Evolutionary conservation across 2,329 filamentous ascomycete genomes (phyloP), one percentile per base, ranked within the genome.

Genomic region (Monilinia laxa): DNA sequence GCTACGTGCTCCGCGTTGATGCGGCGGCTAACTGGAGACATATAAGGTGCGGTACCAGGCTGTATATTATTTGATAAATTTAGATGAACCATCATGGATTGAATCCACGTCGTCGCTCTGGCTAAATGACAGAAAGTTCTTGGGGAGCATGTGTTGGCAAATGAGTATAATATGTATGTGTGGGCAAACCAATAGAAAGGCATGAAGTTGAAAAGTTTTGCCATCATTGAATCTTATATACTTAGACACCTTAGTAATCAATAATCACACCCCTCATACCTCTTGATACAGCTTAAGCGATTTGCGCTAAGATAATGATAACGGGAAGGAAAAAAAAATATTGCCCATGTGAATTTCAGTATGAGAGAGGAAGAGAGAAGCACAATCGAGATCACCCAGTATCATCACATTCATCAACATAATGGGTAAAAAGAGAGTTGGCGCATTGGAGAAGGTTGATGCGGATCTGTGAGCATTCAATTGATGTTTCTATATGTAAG

Each of bases 401-500:
- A 16, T 31, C 25, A n/a, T 25, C 20, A 12, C n/a, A n/a, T 31
- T 35, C 12, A 66, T 62, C 58, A 31, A 67, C 71, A 71, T 64
- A 68, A 95, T 92, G 87, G 91, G 87, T 68, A 97, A 97, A 81
- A 86, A 93, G 78, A 96, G 95, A 81, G 85, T 97, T 68, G 92
- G 91, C 66, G 93, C 93, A 69, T 87, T 97, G 79, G 93, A 97
- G 81, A 97, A 97, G 84, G 88, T 97, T 73, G 93, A 97, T 77
- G 93, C 93, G 45, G 92, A 96, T 79, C 82, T 96, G 85, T 90
- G 78, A 70, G 86, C 76, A 23, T 60, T 63, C 47, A 62, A 69
- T 73, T 52, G 68, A 66, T 63, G 58, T 68, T 63, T 70, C 51
- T 28, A 28, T 63, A 42, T 66, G 23, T 63, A 42, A 66, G 7